Evolutionary conservation across 495 filamentous ascomycete genomes (phyloP), one percentile per base, ranked within the genome.

Genomic region (Neurospora sp.): DNA sequence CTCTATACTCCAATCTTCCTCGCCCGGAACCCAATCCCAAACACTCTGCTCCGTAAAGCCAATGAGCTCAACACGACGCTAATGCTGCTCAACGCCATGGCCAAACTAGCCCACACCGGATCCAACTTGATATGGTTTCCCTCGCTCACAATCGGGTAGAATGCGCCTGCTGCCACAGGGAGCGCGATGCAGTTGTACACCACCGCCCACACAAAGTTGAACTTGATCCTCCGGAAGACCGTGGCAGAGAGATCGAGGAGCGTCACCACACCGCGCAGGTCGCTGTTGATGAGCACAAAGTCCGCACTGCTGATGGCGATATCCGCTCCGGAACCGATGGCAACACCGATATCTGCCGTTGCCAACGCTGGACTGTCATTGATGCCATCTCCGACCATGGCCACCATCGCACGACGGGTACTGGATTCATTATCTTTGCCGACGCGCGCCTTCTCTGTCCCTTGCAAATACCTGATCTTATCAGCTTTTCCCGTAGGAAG

Each of bases 161-260:
- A 82, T 15, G 90, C 89, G 3, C 94, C 94, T 2, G 93, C 94
- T 3, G 94, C 93, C 54, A 97, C 84, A 4, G 94, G 94, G n/a
- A 97, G 80, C 5, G 92, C 89, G 66, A 91, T 78, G 11, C 90
- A 70, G 77, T 97, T 97, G 78, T 97, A 97, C 4, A 96, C 82
- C n/a, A 93, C 81, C 4, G 94, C 94, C 94, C 94, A 97, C 37
- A 81, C 88, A 79, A 97, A 97, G 77, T 97, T 97, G 83, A 96
- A 86, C 78, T 90, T 90, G 75, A 97, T 91, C 19, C 94, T 85
- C 39, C 87, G 82, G 78, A 97, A 95, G 3, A 97, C 93, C 4
- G 85, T 85, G 0, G 84, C 82, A 72, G 89, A 91, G 48, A 97
- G 88, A 42, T 91, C 83, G 1, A 94, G 86, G 31, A 97, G 84